Conservation (phyloP, 345 rosid species). For the Ceriops tagal region DNA sequence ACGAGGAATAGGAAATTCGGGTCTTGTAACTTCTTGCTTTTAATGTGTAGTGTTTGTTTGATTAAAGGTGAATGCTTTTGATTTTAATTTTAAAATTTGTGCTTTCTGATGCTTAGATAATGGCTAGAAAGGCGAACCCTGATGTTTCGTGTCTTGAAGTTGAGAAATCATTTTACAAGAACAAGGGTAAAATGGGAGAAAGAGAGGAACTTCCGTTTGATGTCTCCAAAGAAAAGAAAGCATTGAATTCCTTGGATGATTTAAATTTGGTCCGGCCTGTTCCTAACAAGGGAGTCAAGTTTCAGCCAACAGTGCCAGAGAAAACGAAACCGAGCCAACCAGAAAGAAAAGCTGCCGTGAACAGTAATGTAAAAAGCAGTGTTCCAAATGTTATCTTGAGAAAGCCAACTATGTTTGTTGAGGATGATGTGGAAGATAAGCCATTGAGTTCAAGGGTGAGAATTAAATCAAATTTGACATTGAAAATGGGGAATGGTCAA, state of each 20-base stretch:
- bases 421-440: slow-evolving; percentile 49
- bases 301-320: slow-evolving; percentile 34
- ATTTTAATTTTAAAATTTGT: neutral
- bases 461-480: slow-evolving; percentile 61
- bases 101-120: slow-evolving; percentile 47
- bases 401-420: slow-evolving; percentile 58
- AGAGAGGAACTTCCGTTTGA: slow-evolving; percentile 67
- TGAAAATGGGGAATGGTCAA: slow-evolving; percentile 53
- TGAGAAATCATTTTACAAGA: slow-evolving; percentile 74
- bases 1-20: too few species aligned
- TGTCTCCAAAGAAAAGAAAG: slow-evolving; percentile 40
- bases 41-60: too few species aligned
- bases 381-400: slow-evolving; percentile 84
- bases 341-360: slow-evolving; percentile 36
- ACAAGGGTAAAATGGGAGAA: slow-evolving; percentile 62
- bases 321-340: slow-evolving; percentile 41
- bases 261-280: slow-evolving; percentile 73
- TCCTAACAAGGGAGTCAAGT: slow-evolving; percentile 59
- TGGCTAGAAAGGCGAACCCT: slow-evolving; percentile 69
- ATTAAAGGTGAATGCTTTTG: too few species aligned
- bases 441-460: slow-evolving; percentile 47
- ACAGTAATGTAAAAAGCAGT: slow-evolving; percentile 31
- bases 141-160: slow-evolving; percentile 68
- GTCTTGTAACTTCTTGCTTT: too few species aligned
- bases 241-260: slow-evolving; percentile 38